A percentile compares a stretch with the other conserved stretches of the same genome.
Evolutionary conservation across 768 basidiomycete genomes (phyloP).

Genomic region (Leccinum variicolor): DNA sequence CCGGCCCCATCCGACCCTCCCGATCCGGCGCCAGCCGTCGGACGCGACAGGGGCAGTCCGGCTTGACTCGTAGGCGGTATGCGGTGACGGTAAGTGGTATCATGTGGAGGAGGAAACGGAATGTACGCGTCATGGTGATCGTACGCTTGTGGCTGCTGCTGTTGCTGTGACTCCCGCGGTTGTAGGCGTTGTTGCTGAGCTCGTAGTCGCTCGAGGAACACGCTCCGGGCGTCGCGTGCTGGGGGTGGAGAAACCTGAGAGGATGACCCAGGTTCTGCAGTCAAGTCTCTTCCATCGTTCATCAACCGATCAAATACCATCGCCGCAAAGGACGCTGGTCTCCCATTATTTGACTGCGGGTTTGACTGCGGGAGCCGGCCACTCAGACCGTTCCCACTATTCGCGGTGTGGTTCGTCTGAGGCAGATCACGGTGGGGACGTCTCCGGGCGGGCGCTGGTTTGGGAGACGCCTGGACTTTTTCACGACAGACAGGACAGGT

Average conservation of each 20-base stretch:
- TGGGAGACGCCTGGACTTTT: conserved; percentile 38
- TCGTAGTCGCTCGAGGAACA: conserved; percentile 14
- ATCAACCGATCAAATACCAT: conserved; percentile 21
- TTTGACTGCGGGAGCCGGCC: conserved; percentile 4
- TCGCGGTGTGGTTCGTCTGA: conserved; percentile 9
- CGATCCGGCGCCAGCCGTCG: neutral
- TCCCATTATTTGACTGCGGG: conserved; percentile 9
- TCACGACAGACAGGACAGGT: conserved; percentile 83
- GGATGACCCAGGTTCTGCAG: conserved; percentile 5
- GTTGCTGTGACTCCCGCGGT: conserved; percentile 4
- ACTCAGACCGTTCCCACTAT: neutral
- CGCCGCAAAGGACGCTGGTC: conserved; percentile 16
- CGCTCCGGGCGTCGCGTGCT: conserved; percentile 5
- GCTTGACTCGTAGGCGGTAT: conserved; percentile 8
- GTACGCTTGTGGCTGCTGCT: neutral
- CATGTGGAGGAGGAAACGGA: conserved; percentile 1
- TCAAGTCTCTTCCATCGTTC: conserved; percentile 12
- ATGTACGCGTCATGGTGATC: conserved; percentile 4
- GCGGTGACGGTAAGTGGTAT: conserved; percentile 5
- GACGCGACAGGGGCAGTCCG: conserved; percentile 4
- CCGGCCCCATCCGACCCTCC: conserved; percentile 9
- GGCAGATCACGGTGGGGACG: conserved; percentile 13
- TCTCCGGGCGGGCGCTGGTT: conserved; percentile 21
- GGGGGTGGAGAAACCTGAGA: neutral
- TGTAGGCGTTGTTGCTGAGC: conserved; percentile 13